Evolutionary conservation across 305 asterid genomes (phyloP), one percentile per base, ranked within the genome.

Genomic region (Fraxinus latifolia): DNA sequence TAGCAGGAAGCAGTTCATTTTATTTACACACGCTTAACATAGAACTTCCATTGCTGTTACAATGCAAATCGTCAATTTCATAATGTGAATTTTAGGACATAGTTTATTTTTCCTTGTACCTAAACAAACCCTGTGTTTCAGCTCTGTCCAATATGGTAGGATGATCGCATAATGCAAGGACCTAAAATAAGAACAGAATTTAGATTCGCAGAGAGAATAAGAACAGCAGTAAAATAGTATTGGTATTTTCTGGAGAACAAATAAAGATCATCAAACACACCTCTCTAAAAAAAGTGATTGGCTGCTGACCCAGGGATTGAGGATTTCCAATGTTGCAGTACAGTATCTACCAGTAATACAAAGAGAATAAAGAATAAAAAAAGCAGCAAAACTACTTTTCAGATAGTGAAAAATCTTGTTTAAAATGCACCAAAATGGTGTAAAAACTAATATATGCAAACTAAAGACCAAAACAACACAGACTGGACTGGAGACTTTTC

Each of bases 201-300:
- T 50, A 87, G 80, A 82, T 76, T 74, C 74, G 5, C 2, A 4
- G 77, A 78, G 11, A 17, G 36, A 27, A 29, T 9, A 7, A 68
- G 37, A 9, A 65, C 14, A 65, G n/a, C 5, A 25, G 73, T 65
- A 68, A 68, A 25, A 14, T 68, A 68, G 12, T 34, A 34, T 11
- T 37, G 8, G 53, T 4, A 5, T 29, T 8, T 67, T 68, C 74
- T 11, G 39, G 74, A 67, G 74, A 67, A 27, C 7, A 27, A 17
- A 23, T 3, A 25, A 68, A 62, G 72, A 62, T 68, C 27, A 79
- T 15, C 29, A 14, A 7, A 74, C 88, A 5, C 9, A 94, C 99
- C 99, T 96, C 99, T 87, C 99, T 91, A 85, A 96, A 96, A 88
- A 96, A 96, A 19, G 98, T 91, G 86, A 93, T 91, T 71, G 99